phyloP scores from a whole-genome alignment of 345 rosid genomes.

The Citropsis articulata region DNA sequence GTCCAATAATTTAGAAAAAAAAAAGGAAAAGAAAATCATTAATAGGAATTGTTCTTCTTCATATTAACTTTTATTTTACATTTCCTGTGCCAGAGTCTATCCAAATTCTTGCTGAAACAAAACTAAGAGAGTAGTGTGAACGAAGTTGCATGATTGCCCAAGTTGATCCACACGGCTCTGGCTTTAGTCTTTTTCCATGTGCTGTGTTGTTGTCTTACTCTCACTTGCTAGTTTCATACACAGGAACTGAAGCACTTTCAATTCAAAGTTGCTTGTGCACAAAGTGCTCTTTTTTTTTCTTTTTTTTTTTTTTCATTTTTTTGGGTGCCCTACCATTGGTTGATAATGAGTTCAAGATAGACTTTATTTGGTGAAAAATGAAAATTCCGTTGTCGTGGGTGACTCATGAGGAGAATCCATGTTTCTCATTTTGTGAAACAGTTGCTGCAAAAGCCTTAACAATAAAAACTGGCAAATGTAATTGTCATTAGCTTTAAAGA shows the following conservation, averaged over 20 bases:
- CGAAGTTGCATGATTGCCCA: background rate
- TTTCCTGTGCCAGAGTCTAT: background rate
- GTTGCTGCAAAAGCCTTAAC: background rate
- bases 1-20: background rate
- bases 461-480: background rate
- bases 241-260: background rate
- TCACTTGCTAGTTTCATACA: background rate
- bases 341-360: background rate
- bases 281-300: background rate
- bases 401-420: background rate
- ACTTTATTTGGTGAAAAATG: background rate
- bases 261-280: background rate
- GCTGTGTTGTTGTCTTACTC: constrained; percentile 1
- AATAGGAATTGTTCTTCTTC: too few species aligned
- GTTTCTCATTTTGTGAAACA: background rate
- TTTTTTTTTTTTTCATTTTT: too few species aligned
- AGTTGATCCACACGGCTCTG: background rate
- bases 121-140: background rate
- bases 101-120: background rate
- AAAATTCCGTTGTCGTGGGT: background rate
- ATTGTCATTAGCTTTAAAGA: background rate
- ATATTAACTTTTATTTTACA: too few species aligned
- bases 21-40: too few species aligned
- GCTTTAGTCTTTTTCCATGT: constrained; percentile 1
- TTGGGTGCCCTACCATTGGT: background rate